phyloP scores from a whole-genome alignment of 192 early-diverging fungal genomes.

The Podila epigama region DNA sequence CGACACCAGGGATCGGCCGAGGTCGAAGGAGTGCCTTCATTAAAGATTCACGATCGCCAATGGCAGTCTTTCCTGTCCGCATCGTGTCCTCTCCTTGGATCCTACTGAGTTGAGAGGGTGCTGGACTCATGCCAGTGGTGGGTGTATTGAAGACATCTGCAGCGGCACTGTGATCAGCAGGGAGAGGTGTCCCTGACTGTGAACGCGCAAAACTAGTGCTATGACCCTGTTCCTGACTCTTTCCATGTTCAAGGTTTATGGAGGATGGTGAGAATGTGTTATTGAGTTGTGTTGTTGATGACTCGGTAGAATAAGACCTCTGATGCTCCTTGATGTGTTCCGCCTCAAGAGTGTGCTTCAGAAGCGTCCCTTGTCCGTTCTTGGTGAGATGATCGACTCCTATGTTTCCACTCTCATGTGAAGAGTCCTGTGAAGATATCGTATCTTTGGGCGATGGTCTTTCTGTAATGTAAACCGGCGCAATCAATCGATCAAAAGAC shows the following conservation, averaged over 20 bases:
- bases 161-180: slow-evolving; percentile 42
- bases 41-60: slow-evolving; percentile 6
- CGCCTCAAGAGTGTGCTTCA: slow-evolving; percentile 22
- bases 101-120: neutral
- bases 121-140: slow-evolving; percentile 29
- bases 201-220: slow-evolving; percentile 19
- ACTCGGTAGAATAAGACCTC: neutral
- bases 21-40: slow-evolving; percentile 51
- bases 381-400: slow-evolving; percentile 26
- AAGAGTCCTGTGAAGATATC: slow-evolving; percentile 21
- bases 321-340: neutral
- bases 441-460: slow-evolving; percentile 27
- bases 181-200: slow-evolving; percentile 35
- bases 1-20: slow-evolving; percentile 55
- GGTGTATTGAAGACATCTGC: slow-evolving; percentile 41
- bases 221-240: no score
- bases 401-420: neutral
- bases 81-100: neutral
- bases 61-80: neutral
- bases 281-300: no score
- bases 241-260: neutral
- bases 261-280: neutral
- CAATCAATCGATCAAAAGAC: no score
- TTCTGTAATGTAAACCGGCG: no score
- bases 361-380: slow-evolving; percentile 8